Percentiles rank a stretch among this genome's conserved stretches.
Conservation (phyloP, 1,284 basidiomycete species). For the Tilletia walkeri region DNA sequence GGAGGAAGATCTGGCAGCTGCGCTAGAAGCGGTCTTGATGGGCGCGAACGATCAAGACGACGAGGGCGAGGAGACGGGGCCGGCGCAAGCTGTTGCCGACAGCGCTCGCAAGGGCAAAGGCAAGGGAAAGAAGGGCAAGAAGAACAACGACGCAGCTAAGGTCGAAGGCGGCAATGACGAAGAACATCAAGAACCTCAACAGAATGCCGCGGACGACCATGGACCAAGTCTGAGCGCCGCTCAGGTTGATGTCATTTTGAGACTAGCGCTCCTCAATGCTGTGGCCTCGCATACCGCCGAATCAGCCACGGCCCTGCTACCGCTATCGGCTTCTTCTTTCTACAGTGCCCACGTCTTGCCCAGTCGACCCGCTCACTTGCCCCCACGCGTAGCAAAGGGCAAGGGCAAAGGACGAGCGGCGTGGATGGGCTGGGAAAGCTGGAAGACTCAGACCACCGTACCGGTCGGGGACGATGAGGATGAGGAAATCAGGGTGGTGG, state of each 20-base stretch:
- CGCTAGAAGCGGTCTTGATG: background rate
- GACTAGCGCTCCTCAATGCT: background rate
- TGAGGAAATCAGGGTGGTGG: background rate
- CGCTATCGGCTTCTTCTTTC: background rate
- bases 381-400: background rate
- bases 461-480: background rate
- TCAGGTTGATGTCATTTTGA: background rate
- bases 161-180: background rate
- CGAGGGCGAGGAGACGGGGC: background rate
- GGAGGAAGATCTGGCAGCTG: conserved; percentile 7
- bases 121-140: background rate
- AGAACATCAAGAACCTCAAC: background rate
- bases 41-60: background rate
- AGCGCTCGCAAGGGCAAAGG: background rate
- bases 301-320: background rate
- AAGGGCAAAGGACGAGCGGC: background rate
- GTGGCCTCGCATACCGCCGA: background rate
- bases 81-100: background rate
- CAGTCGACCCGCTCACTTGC: background rate
- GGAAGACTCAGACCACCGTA: background rate
- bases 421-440: background rate
- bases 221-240: background rate
- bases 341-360: background rate
- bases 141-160: background rate
- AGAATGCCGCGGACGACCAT: background rate